These are phyloP conservation scores for Hypoxylon cercidicola DNA, from an alignment of 495 filamentous ascomycete species.

Conservation along the genomic window DNA sequence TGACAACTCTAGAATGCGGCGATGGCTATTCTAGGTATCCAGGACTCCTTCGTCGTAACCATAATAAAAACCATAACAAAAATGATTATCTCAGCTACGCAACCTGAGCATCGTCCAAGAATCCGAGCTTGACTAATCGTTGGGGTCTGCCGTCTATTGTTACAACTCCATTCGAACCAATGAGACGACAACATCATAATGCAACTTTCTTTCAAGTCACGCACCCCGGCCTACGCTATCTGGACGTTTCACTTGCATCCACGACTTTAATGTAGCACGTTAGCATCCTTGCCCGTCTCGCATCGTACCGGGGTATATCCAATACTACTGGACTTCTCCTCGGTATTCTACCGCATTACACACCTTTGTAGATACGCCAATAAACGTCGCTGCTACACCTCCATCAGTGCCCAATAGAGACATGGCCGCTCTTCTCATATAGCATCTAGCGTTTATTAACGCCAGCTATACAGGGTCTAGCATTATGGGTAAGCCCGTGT, in stretches of 20 bases:
- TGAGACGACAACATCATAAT: constrained; percentile 3
- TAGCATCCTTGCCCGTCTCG: constrained; percentile 38
- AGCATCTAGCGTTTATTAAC: constrained; percentile 7
- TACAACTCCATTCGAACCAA: constrained; percentile 6
- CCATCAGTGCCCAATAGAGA: constrained; percentile 17
- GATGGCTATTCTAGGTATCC: background rate
- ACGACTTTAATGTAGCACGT: constrained; percentile 35
- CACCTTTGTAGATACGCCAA: constrained; percentile 8
- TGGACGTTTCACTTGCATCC: constrained; percentile 39
- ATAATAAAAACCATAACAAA: too few species aligned
- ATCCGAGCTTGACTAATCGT: background rate
- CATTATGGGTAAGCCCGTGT: constrained; percentile 36
- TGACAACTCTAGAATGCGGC: constrained; percentile 13
- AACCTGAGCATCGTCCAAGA: constrained; percentile 1
- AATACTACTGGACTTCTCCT: constrained; percentile 12
- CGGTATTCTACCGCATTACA: constrained; percentile 19
- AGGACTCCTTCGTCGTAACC: background rate
- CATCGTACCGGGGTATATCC: constrained; percentile 34
- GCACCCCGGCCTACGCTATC: constrained; percentile 29
- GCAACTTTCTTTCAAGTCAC: constrained; percentile 11
- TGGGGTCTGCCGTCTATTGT: background rate
- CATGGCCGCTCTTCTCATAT: constrained; percentile 4
- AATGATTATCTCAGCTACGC: too few species aligned
- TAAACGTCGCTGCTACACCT: constrained; percentile 2
- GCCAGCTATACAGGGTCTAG: constrained; percentile 30